A percentile compares a stretch with the other conserved stretches of the same genome.
phyloP scores from a whole-genome alignment of 1,139 yeast genomes.

The Scheffersomyces segobiensis region DNA sequence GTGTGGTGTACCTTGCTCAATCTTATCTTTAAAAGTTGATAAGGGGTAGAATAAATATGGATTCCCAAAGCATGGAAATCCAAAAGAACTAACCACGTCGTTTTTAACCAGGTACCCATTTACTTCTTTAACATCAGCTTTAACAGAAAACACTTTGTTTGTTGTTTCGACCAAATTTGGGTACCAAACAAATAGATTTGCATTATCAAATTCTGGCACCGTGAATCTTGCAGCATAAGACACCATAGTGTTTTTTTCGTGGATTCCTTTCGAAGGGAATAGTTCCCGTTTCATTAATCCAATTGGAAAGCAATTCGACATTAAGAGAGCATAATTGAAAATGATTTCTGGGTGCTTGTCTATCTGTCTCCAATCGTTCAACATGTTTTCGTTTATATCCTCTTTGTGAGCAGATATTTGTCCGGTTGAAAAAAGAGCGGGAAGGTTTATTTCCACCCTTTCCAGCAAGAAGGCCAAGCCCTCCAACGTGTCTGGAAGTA shows the following conservation, averaged over 20 bases:
- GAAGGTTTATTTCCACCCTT: neutral
- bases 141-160: conserved; percentile 9
- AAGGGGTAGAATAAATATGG: neutral
- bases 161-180: neutral
- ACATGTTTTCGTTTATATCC: neutral
- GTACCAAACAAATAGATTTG: neutral
- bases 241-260: neutral
- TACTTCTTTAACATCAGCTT: conserved; percentile 5
- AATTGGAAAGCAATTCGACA: neutral
- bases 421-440: neutral
- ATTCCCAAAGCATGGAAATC: neutral
- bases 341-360: neutral
- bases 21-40: neutral
- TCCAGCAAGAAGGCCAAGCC: neutral
- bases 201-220: neutral
- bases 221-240: neutral
- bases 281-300: neutral
- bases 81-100: neutral
- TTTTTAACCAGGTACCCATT: neutral
- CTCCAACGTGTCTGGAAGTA: neutral
- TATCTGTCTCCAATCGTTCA: neutral
- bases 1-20: neutral
- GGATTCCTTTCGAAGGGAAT: neutral
- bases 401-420: neutral
- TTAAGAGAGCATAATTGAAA: neutral